These are phyloP conservation scores for Aquilaria agallochum DNA, from an alignment of 441 rosid species.

Conservation along the genomic window DNA sequence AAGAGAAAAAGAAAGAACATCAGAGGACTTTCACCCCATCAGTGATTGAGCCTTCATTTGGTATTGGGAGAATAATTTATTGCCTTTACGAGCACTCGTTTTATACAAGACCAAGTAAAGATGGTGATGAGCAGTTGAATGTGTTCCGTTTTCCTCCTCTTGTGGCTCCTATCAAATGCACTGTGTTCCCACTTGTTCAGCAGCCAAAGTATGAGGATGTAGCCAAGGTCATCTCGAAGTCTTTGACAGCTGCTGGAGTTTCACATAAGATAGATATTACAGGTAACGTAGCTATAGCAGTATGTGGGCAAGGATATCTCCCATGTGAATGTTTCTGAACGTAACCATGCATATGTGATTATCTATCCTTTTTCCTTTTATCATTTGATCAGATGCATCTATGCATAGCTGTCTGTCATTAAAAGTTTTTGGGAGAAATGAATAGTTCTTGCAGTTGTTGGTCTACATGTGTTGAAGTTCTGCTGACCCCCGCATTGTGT, in stretches of 20 bases:
- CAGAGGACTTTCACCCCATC: slow-evolving; percentile 74
- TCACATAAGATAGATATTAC: slow-evolving; percentile 73
- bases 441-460: too few relatives aligned
- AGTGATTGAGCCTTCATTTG: slow-evolving; percentile 73
- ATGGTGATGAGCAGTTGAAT: slow-evolving; percentile 62
- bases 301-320: neutral
- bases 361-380: too few relatives aligned
- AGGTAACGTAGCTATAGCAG: slow-evolving; percentile 24
- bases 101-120: slow-evolving; percentile 64
- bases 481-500: neutral
- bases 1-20: slow-evolving; percentile 69
- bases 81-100: slow-evolving; percentile 70
- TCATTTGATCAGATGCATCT: too few relatives aligned
- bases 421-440: too few relatives aligned
- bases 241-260: slow-evolving; percentile 60
- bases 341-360: too few relatives aligned
- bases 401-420: too few relatives aligned
- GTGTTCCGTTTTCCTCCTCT: slow-evolving; percentile 72
- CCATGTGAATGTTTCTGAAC: too few relatives aligned
- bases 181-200: slow-evolving; percentile 74
- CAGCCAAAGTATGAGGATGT: slow-evolving; percentile 56
- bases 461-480: too few relatives aligned
- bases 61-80: slow-evolving; percentile 69
- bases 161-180: slow-evolving; percentile 73
- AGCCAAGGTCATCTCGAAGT: slow-evolving; percentile 56